Evolutionary conservation across 2,329 filamentous ascomycete genomes (phyloP), one percentile per base, ranked within the genome.

Genomic region (Colletotrichum higginsianum): DNA sequence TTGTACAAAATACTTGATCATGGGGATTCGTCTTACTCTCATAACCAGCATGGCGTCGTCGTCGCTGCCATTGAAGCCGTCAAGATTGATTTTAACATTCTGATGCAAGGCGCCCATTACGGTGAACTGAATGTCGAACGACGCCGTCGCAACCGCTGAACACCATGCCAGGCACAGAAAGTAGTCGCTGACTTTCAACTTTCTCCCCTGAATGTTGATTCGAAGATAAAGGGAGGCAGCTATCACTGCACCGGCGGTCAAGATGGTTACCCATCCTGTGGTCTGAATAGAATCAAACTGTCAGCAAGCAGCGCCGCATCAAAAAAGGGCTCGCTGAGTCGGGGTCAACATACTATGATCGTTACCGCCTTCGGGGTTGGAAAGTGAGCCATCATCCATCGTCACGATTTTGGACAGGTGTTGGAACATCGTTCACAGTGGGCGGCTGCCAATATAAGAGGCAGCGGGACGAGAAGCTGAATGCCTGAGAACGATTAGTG

Each of bases 311-410:
- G 55, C 11, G 21, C 26, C n/a, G n/a, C 8, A 11, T 15, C 0
- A 21, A 26, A 13, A 1, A 5, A 15, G 16, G 6, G 23, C 49
- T 46, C 13, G 35, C 21, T n/a, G 38, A 8, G 21, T 49, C n/a
- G 30, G 21, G 11, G 23, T 15, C 40, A 21, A 69, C 69, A 12
- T 46, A 72, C 69, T 64, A 72, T 72, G 58, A 72, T 72, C 9
- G 69, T 72, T 56, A 72, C 69, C 47, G 65, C 69, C 69, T 72
- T 72, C 47, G 69, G 69, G 47, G 69, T 62, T 47, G 69, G 69
- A 18, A 68, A 64, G 53, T 56, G 65, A 72, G 66, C 69, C 69
- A 72, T 72, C 40, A 69, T 72, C 60, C 53, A 64, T 64, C 68
- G 46, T 71, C 69, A 72, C 47, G 44, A 50, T 30, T 35, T 60